phyloP scores from a whole-genome alignment of 768 basidiomycete species.

The Cantharellus cinnabarinus region DNA sequence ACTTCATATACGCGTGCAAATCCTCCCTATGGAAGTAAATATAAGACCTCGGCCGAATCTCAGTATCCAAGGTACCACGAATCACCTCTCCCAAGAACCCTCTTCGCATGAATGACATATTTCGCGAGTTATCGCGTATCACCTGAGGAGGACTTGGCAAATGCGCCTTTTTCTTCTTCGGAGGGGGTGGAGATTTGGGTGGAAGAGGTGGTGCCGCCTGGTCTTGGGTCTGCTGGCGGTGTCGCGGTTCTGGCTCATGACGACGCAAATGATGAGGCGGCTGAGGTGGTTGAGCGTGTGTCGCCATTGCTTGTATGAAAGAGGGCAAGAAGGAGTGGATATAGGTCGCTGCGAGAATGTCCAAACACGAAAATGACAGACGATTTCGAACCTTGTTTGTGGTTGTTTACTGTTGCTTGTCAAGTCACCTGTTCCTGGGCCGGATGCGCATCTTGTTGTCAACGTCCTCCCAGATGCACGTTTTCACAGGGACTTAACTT shows the following conservation, averaged over 20 bases:
- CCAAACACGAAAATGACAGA: too few relatives aligned
- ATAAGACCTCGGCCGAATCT: not conserved
- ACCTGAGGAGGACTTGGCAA: not conserved
- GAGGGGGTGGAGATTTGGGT: not conserved
- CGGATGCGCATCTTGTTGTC: too few relatives aligned
- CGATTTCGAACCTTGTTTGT: too few relatives aligned
- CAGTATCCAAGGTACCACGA: constrained; percentile 13
- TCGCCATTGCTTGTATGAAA: too few relatives aligned
- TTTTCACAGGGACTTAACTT: too few relatives aligned
- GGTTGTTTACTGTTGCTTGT: too few relatives aligned
- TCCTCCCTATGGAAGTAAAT: constrained; percentile 36
- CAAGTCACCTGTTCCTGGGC: too few relatives aligned
- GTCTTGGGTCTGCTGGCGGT: not conserved
- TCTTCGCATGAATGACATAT: constrained; percentile 21
- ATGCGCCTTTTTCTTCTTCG: not conserved
- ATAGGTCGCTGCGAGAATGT: too few relatives aligned
- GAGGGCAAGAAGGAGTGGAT: too few relatives aligned
- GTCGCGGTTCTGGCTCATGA: not conserved
- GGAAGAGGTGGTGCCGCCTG: not conserved
- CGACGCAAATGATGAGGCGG: too few relatives aligned
- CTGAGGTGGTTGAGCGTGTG: too few relatives aligned
- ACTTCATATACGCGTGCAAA: constrained; percentile 96
- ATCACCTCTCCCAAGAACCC: constrained; percentile 76
- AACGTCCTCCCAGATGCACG: too few relatives aligned
- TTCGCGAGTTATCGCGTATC: not conserved